phyloP scores from a whole-genome alignment of 75 land plant genomes.

The Gnetum montanum region DNA sequence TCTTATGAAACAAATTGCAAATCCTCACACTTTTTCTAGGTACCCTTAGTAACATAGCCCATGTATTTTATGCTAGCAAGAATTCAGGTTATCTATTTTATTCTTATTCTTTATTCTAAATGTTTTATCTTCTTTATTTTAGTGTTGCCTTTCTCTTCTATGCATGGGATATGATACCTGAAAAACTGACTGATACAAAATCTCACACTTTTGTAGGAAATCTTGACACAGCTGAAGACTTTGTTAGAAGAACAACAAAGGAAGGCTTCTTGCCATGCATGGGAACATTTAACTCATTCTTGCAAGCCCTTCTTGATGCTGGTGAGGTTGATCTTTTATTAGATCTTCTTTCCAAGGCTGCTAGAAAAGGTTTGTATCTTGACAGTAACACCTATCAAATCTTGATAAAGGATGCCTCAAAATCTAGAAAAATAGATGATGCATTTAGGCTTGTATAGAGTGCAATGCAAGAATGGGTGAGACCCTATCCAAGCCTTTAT shows the following conservation, averaged over 20 bases:
- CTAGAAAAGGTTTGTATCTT: constrained; percentile 29
- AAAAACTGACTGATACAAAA: too few relatives aligned
- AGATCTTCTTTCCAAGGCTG: constrained; percentile 25
- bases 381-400: constrained; percentile 43
- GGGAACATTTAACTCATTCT: constrained; percentile 43
- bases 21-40: too few relatives aligned
- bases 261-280: constrained; percentile 56
- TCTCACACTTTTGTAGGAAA: too few relatives aligned
- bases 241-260: constrained; percentile 53
- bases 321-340: constrained; percentile 40
- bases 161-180: too few relatives aligned
- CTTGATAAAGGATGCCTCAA: constrained; percentile 33
- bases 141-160: too few relatives aligned
- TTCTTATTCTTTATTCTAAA: too few relatives aligned
- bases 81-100: too few relatives aligned
- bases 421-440: constrained; percentile 35
- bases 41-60: too few relatives aligned
- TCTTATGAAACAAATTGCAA: too few relatives aligned
- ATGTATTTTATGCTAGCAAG: too few relatives aligned
- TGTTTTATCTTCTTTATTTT: too few relatives aligned
- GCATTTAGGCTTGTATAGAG: constrained; percentile 39
- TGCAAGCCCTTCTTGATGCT: constrained; percentile 27
- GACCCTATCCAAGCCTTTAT: constrained; percentile 66
- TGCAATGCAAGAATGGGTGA: constrained; percentile 43
- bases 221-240: constrained; percentile 43